Evolutionary conservation across 495 filamentous ascomycete genomes (phyloP).

Genomic region (Umbilicaria muhlenbergii): DNA sequence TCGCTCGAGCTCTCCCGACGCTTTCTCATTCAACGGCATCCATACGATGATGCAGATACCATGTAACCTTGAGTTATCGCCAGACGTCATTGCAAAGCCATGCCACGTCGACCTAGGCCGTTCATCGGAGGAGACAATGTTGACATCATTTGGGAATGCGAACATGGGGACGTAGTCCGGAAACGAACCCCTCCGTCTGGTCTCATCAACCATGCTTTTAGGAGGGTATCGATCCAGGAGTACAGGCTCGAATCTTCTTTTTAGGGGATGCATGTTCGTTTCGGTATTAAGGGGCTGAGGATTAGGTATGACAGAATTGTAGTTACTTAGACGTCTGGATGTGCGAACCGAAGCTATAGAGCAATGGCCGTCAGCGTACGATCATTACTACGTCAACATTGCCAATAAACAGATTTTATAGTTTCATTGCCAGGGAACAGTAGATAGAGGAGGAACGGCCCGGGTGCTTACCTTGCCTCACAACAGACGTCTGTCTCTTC

Average conservation of each 20-base stretch:
- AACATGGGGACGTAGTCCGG: conserved; percentile 99
- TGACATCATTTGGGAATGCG: conserved; percentile 94
- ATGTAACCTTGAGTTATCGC: conserved; percentile 80
- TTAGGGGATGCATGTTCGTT: conserved; percentile 90
- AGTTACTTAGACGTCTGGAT: conserved; percentile 81
- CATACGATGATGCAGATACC: conserved; percentile 85
- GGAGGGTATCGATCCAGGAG: conserved; percentile 86
- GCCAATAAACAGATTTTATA: too few relatives aligned
- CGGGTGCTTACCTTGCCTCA: conserved; percentile 53
- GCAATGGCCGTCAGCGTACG: not conserved
- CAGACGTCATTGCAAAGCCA: conserved; percentile 93
- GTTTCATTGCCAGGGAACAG: too few relatives aligned
- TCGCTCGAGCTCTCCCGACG: conserved; percentile 78
- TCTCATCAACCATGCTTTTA: conserved; percentile 64
- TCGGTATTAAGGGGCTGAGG: conserved; percentile 80
- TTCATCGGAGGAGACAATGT: conserved; percentile 89
- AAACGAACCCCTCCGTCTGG: conserved; percentile 69
- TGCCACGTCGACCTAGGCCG: conserved; percentile 91
- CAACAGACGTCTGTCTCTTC: conserved; percentile 69
- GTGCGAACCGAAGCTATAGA: conserved; percentile 71
- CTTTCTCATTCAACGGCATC: conserved; percentile 68
- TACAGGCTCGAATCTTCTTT: conserved; percentile 85
- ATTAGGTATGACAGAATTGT: conserved; percentile 92
- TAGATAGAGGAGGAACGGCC: not conserved
- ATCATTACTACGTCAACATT: too few relatives aligned